A percentile compares a stretch with the other conserved stretches of the same genome.
Evolutionary conservation across 2,329 filamentous ascomycete species (phyloP).

Genomic region (Cercospora sp.): DNA sequence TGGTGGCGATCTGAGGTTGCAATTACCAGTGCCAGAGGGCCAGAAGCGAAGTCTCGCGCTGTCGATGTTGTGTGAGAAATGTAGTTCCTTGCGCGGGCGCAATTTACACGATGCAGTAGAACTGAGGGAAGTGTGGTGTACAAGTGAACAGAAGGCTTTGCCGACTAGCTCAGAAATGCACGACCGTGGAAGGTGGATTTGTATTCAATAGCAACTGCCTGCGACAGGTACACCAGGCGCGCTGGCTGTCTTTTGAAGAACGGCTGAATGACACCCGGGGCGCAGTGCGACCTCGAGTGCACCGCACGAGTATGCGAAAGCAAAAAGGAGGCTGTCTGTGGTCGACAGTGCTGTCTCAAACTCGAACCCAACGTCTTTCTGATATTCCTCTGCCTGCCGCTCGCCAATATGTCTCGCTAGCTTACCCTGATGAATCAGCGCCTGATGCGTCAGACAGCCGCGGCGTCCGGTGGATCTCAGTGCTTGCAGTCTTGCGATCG

Average conservation of each 20-base stretch:
- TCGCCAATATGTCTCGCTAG: conserved; percentile 15
- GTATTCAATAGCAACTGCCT: conserved; percentile 37
- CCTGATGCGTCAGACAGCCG: conserved; percentile 16
- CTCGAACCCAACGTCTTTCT: conserved; percentile 13
- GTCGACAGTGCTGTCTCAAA: conserved; percentile 7
- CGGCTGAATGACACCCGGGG: conserved; percentile 15
- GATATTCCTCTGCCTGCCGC: conserved; percentile 14
- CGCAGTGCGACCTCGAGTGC: conserved; percentile 23
- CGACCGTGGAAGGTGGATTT: conserved; percentile 32
- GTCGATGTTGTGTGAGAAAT: conserved; percentile 15
- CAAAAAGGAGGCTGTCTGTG: neutral
- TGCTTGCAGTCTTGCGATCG: neutral
- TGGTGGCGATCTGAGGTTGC: conserved; percentile 49
- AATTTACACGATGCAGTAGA: conserved; percentile 19
- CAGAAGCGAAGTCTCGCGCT: conserved; percentile 12
- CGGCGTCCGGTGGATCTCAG: conserved; percentile 5
- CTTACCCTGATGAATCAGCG: conserved; percentile 14
- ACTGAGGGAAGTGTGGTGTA: conserved; percentile 29
- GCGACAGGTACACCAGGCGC: conserved; percentile 28
- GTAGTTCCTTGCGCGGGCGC: conserved; percentile 20
- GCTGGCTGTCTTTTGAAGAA: conserved; percentile 21
- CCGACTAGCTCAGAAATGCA: conserved; percentile 31
- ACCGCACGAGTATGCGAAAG: conserved; percentile 20
- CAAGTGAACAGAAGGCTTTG: conserved; percentile 30
- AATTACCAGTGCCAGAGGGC: conserved; percentile 11